Base-by-base conservation (phyloP, 345 rosid species). In the Boechera divaricarpa region DNA sequence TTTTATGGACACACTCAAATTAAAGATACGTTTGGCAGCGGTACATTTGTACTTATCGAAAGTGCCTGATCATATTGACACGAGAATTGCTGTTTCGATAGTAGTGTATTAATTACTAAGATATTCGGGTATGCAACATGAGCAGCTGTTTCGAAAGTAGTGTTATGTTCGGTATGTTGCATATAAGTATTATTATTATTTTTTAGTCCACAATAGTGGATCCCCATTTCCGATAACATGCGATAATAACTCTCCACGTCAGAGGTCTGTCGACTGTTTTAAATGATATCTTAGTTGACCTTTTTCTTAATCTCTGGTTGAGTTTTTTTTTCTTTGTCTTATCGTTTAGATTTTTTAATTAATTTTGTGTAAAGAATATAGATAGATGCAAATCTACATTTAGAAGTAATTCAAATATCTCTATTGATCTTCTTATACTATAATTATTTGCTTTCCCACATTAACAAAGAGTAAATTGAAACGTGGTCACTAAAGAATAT, bases 121-220 rank as follows among this genome's bases (percentile, higher is more conserved):
- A 35, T 35, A 7, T 35, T 35, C 7, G 29, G 29, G 38, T 35
- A 1, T 39, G 11, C 42, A 39, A 15, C 16, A 32, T 8, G 41
- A 57, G 32, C 18, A 52, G 57, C 16, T 16, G 53, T n/a, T 48
- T 48, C 24, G 52, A 6, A 6, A 16, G 53, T 7, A 48, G 53
- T 16, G 44, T 39, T 10, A 41, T 49, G 0, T 54, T 54, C 21
- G 11, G 63, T 7, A 33, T 59, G 41, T 62, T 62, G 18, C 67
- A 61, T 21, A 39, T 12, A 8, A 21, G 24, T 12, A 8, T 26
- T 39, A 62, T n/a, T 59, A 10, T 63, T 63, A 0, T 62, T 5
- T 49, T 62, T 5, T 49, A 26, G 24, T 21, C 24, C 3, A 4
- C n/a, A 12, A 62, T 62, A 62, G 67, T 62, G 67, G 67, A 41